Evolutionary conservation across 2,329 filamentous ascomycete species (phyloP).

Genomic region (Byssothecium circinans): DNA sequence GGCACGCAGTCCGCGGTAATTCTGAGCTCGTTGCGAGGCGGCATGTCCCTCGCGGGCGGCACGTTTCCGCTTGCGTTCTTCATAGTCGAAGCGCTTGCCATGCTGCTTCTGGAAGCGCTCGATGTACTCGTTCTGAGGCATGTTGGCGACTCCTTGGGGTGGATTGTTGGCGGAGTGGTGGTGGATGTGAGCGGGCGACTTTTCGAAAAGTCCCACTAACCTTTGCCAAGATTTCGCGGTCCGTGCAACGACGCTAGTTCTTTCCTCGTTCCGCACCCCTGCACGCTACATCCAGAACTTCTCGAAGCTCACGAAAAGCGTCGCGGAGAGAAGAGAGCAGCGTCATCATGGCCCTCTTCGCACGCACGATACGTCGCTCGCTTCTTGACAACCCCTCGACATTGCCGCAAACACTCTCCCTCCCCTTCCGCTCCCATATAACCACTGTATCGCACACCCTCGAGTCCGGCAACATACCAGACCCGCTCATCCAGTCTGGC

Average conservation of each 20-base stretch:
- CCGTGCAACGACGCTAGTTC: conserved; percentile 5
- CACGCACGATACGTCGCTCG: conserved; percentile 63
- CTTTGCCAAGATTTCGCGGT: conserved; percentile 17
- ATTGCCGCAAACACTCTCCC: conserved; percentile 56
- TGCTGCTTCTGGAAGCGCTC: conserved; percentile 72
- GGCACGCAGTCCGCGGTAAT: conserved; percentile 84
- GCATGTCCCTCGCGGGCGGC: conserved; percentile 87
- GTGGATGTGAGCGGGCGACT: conserved; percentile 6
- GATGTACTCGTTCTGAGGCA: conserved; percentile 80
- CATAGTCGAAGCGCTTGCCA: conserved; percentile 67
- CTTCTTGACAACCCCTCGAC: conserved; percentile 60
- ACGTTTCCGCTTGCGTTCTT: conserved; percentile 86
- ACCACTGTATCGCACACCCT: conserved; percentile 47
- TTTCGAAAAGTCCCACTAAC: conserved; percentile 3
- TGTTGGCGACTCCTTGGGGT: conserved; percentile 24
- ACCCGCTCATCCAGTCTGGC: conserved; percentile 54
- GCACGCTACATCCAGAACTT: too few species aligned
- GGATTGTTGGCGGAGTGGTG: conserved; percentile 8
- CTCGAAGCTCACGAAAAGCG: conserved; percentile 14
- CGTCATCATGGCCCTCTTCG: conserved; percentile 44
- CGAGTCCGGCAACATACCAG: conserved; percentile 41
- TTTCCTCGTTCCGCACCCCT: conserved; percentile 7
- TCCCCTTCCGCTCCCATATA: conserved; percentile 54
- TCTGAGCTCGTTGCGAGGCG: conserved; percentile 86
- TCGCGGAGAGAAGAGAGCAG: conserved; percentile 7